Evolutionary conservation across 2,329 filamentous ascomycete genomes (phyloP).

Genomic region (Mycosphaerella sp.): DNA sequence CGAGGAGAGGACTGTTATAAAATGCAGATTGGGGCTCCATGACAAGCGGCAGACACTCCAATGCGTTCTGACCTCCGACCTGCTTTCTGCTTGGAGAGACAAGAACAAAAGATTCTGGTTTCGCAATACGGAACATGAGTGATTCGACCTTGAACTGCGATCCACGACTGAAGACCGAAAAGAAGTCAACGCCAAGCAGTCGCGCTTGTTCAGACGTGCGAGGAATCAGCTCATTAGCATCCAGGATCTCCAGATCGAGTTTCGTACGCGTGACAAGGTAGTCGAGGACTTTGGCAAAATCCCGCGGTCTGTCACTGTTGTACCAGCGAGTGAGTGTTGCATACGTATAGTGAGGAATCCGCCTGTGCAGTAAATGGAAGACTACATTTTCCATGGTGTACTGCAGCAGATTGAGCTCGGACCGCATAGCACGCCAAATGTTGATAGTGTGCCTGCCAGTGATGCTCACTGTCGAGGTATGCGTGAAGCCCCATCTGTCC

Average conservation of each 20-base stretch:
- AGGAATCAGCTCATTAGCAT: slow-evolving; percentile 79
- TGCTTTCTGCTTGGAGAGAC: slow-evolving; percentile 87
- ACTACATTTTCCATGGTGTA: slow-evolving; percentile 96
- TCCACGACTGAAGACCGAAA: slow-evolving; percentile 87
- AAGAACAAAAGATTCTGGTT: slow-evolving; percentile 88
- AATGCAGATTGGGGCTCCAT: slow-evolving; percentile 97
- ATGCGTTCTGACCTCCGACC: slow-evolving; percentile 85
- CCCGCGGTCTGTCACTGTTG: slow-evolving; percentile 57
- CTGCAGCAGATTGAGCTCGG: slow-evolving; percentile 84
- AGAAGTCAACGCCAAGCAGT: slow-evolving; percentile 90
- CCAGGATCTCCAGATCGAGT: slow-evolving; percentile 83
- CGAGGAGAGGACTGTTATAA: slow-evolving; percentile 81
- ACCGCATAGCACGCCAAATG: slow-evolving; percentile 91
- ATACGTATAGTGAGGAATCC: slow-evolving; percentile 83
- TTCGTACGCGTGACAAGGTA: slow-evolving; percentile 72
- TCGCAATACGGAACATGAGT: slow-evolving; percentile 96
- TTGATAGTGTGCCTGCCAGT: slow-evolving; percentile 96
- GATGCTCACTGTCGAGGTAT: slow-evolving; percentile 85
- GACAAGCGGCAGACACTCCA: slow-evolving; percentile 89
- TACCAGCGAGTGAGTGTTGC: slow-evolving; percentile 79
- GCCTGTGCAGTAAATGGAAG: slow-evolving; percentile 80
- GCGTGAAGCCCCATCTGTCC: slow-evolving; percentile 90
- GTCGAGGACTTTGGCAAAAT: slow-evolving; percentile 67
- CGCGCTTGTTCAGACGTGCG: slow-evolving; percentile 92
- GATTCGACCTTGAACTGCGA: slow-evolving; percentile 99